Percentiles rank a stretch among this genome's conserved stretches.
Evolutionary conservation across 495 filamentous ascomycete species (phyloP).

Genomic region (Oidiodendron maius): DNA sequence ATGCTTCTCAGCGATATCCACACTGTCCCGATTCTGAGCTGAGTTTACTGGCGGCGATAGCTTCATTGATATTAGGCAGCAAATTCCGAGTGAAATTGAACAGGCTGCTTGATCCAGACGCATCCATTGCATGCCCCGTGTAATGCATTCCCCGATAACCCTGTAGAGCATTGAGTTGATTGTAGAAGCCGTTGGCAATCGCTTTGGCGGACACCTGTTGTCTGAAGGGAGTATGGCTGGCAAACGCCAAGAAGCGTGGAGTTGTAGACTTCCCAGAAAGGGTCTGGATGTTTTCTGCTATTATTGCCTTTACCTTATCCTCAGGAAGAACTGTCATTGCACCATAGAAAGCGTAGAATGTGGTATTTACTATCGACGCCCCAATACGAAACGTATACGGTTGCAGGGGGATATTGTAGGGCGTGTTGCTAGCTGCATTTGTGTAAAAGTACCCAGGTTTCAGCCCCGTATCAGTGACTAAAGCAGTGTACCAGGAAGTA

Average conservation of each 20-base stretch:
- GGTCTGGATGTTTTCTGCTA: not conserved
- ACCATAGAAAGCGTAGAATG: not conserved
- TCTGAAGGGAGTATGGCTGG: conserved; percentile 33
- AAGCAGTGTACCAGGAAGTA: conserved; percentile 36
- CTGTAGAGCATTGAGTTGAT: conserved; percentile 43
- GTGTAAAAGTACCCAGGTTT: not conserved
- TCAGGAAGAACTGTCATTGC: not conserved
- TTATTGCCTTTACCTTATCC: not conserved
- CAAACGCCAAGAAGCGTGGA: conserved; percentile 25
- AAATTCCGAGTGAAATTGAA: conserved; percentile 33
- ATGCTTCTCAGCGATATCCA: too few species aligned
- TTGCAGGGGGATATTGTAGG: conserved; percentile 12
- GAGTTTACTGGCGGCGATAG: too few species aligned
- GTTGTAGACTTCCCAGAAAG: not conserved
- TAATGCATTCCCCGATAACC: conserved; percentile 44
- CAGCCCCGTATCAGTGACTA: conserved; percentile 3
- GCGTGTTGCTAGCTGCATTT: conserved; percentile 13
- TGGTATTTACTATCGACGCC: not conserved
- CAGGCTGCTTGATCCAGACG: conserved; percentile 31
- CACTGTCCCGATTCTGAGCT: too few species aligned
- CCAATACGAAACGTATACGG: not conserved
- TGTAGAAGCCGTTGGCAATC: conserved; percentile 43
- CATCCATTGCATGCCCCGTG: conserved; percentile 38
- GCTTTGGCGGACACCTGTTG: conserved; percentile 27
- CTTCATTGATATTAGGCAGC: conserved; percentile 12